Evolutionary conservation across 1,139 yeast species (phyloP).

Genomic region (Yamadazyma epiphylla): DNA sequence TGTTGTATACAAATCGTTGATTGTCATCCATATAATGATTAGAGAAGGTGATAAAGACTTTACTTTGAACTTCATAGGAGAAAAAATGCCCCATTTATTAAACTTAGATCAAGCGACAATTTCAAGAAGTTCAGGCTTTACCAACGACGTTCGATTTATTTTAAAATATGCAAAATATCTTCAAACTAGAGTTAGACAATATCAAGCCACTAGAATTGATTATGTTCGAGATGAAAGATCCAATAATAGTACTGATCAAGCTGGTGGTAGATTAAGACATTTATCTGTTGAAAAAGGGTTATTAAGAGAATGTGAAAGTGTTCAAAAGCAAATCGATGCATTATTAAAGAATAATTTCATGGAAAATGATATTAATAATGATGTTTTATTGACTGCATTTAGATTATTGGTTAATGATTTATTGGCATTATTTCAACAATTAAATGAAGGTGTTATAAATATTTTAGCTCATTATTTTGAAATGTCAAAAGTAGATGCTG

Average conservation of each 20-base stretch:
- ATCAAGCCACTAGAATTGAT: conserved; percentile 60
- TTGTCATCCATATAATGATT: conserved; percentile 86
- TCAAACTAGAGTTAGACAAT: conserved; percentile 66
- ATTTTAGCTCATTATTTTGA: conserved; percentile 92
- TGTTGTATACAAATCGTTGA: conserved; percentile 76
- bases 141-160: conserved; percentile 59
- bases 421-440: conserved; percentile 75
- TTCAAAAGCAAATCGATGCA: conserved; percentile 75
- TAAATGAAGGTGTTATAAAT: conserved; percentile 94
- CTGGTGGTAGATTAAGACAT: conserved; percentile 63
- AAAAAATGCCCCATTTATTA: conserved; percentile 54
- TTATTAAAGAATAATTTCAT: conserved; percentile 70
- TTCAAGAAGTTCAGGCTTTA: conserved; percentile 28
- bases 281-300: conserved; percentile 76
- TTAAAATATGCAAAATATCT: conserved; percentile 72
- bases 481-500: conserved; percentile 82
- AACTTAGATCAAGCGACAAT: conserved; percentile 37
- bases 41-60: conserved; percentile 83
- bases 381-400: conserved; percentile 78
- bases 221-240: conserved; percentile 70
- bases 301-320: conserved; percentile 79
- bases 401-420: conserved; percentile 84
- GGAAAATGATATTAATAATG: conserved; percentile 77
- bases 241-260: conserved; percentile 38
- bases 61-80: conserved; percentile 61